Conservation (phyloP, 2,329 filamentous ascomycete species). For the Botrytis byssoidea region DNA sequence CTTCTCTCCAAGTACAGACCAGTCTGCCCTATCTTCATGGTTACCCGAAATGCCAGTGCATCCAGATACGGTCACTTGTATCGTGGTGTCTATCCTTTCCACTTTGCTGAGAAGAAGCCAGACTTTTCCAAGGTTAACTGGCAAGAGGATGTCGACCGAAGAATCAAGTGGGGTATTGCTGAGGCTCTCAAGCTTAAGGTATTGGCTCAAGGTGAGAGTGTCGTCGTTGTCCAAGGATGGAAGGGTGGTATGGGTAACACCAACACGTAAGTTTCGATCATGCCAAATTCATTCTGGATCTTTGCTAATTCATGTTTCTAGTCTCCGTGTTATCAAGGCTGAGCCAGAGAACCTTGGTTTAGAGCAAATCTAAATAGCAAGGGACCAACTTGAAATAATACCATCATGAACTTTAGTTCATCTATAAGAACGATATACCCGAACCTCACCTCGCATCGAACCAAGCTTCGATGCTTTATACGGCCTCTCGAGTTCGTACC, state of each 20-base stretch:
- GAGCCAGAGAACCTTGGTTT: constrained; percentile 36
- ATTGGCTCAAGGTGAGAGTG: constrained; percentile 67
- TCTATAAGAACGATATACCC: constrained; percentile 1
- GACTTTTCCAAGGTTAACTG: constrained; percentile 91
- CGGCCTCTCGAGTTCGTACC: constrained; percentile 2
- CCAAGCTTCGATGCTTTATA: constrained; percentile 8
- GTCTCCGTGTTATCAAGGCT: constrained; percentile 39
- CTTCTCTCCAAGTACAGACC: constrained; percentile 98
- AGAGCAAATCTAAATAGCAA: constrained; percentile 13
- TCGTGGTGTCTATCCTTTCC: constrained; percentile 97
- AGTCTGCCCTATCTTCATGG: constrained; percentile 99
- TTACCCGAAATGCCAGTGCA: constrained; percentile 81
- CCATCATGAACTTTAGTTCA: constrained; percentile 12
- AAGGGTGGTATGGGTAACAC: constrained; percentile 90
- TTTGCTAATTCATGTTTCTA: constrained; percentile 21
- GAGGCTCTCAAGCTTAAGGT: constrained; percentile 82
- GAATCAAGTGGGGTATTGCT: constrained; percentile 94
- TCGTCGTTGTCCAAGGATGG: constrained; percentile 87
- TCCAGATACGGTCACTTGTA: constrained; percentile 92
- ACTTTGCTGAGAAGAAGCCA: constrained; percentile 89
- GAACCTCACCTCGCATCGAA: constrained; percentile 7
- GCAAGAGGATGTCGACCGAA: constrained; percentile 98
- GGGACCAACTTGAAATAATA: background rate
- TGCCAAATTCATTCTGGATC: too few species aligned
- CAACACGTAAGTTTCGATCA: constrained; percentile 56